These are phyloP conservation scores for Licmophora abbreviata DNA, from an alignment of 108 stramenopile species.

Conservation along the genomic window DNA sequence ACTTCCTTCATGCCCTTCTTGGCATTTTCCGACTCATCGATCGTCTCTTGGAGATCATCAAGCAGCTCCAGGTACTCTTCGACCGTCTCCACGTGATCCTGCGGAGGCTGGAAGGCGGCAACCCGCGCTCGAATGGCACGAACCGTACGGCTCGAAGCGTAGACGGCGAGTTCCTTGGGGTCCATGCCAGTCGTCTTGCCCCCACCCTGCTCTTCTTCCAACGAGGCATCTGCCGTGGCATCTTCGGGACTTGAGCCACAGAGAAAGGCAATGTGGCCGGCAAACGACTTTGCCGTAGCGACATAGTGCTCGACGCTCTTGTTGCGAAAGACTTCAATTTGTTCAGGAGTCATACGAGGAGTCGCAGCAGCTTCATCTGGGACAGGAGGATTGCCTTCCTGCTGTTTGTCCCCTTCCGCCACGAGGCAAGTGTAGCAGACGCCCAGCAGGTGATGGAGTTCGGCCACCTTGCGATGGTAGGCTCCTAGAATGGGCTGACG, in stretches of 20 bases:
- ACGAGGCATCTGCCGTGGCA: background rate
- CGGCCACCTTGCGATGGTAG: slow-evolving; percentile 68
- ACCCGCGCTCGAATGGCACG: slow-evolving; percentile 1
- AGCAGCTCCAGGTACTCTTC: slow-evolving; percentile 42
- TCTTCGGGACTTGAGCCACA: slow-evolving; percentile 45
- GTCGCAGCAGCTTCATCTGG: slow-evolving; percentile 1
- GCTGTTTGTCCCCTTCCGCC: slow-evolving; percentile 23
- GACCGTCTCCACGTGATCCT: background rate
- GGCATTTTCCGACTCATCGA: slow-evolving; percentile 53
- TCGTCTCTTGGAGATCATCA: slow-evolving; percentile 82
- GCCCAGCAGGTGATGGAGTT: slow-evolving; percentile 57
- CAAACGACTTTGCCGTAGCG: slow-evolving; percentile 45
- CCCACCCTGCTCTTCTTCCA: slow-evolving; percentile 14
- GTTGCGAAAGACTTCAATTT: slow-evolving; percentile 29
- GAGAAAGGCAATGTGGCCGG: slow-evolving; percentile 49
- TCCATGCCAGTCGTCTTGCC: slow-evolving; percentile 8
- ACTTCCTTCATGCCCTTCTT: slow-evolving; percentile 49
- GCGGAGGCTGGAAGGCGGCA: background rate
- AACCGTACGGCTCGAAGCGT: background rate
- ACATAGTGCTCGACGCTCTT: slow-evolving; percentile 44
- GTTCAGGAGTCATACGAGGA: slow-evolving; percentile 4
- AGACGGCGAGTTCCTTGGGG: background rate
- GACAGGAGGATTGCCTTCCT: background rate
- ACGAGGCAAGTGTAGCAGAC: slow-evolving; percentile 32
- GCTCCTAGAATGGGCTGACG: slow-evolving; percentile 14